Base-by-base conservation (phyloP, 768 basidiomycete species). In the Dacryopinax primogenitus region DNA sequence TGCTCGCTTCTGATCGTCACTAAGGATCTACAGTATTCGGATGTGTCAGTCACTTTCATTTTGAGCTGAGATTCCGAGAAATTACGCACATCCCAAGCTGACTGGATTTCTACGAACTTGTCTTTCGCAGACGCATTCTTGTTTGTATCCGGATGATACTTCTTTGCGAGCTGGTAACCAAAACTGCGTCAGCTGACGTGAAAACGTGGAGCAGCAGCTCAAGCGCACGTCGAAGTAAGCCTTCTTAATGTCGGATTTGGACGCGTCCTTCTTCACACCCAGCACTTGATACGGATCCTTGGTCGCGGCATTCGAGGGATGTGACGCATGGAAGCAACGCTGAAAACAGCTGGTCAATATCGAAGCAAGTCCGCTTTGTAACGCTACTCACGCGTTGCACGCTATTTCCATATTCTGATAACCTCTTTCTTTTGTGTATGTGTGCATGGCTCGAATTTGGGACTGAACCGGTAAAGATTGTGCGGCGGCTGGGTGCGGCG, bases 71-170 rank as follows among this genome's bases (percentile, higher is more conserved):
- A 1, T n/a, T 2, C 0, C n/a, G n/a, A 30, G 15, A 26, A 37
- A 33, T 58, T 32, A 76, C 86, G 69, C 69, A 97, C 95, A 76
- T 98, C 96, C 77, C 98, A 99, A 12, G 96, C 96, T 70, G 86
- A 83, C 74, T 98, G 96, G 65, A 98, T 97, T 75, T 99, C 95
- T 18, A 94, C 81, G 74, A 99, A 99, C 74, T 90, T 91, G 68
- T 89, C 90, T 70, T 91, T 86, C 0, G 95, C 91, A 58, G 80
- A 81, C 71, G 91, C 88, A 77, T 95, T 91, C 41, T 92, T 88
- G 76, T 93, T 98, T 13, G 93, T 93, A 72, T 99, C 96, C 0
- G 96, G 96, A 75, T 99, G 96, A 72, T 88, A 96, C 79, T 98
- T 95, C 67, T 95, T 89, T 18, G 96, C 96, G 68, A 99, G 87